A percentile compares a stretch with the other conserved stretches of the same genome.
These are phyloP conservation scores for Nakazawaea ishiwadae DNA, from an alignment of 805 yeast species.

Conservation along the genomic window DNA sequence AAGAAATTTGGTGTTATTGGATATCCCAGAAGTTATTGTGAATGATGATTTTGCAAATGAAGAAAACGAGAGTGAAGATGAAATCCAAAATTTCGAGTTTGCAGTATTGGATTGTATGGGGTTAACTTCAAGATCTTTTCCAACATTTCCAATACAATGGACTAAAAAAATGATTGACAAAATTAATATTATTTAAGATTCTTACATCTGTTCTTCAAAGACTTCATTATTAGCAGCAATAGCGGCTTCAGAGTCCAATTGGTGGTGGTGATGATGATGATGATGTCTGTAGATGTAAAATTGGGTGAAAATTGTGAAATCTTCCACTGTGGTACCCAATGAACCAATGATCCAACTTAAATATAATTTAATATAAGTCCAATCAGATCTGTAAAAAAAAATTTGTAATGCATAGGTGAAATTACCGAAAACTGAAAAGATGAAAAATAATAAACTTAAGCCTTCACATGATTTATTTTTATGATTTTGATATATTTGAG, in stretches of 20 bases:
- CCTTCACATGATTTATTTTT: constrained; percentile 78
- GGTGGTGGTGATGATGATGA: constrained; percentile 13
- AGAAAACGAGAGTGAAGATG: not conserved
- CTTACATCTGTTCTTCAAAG: not conserved
- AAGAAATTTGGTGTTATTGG: not conserved
- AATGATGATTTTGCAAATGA: not conserved
- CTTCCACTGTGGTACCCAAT: constrained; percentile 72
- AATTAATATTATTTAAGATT: too few relatives aligned
- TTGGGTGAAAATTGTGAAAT: constrained; percentile 58
- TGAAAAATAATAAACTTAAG: constrained; percentile 74
- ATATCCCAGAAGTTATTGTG: not conserved
- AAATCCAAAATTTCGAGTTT: too few relatives aligned
- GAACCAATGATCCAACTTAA: constrained; percentile 78
- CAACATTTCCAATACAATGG: too few relatives aligned
- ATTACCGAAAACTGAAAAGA: constrained; percentile 72
- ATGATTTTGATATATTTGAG: constrained; percentile 82
- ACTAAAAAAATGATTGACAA: too few relatives aligned
- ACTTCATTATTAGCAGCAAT: constrained; percentile 4
- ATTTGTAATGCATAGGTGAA: constrained; percentile 73
- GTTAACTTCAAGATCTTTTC: too few relatives aligned
- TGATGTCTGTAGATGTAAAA: constrained; percentile 51
- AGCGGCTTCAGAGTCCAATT: constrained; percentile 7
- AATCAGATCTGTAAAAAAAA: constrained; percentile 58
- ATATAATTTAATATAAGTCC: constrained; percentile 54
- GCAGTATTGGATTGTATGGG: too few relatives aligned